Base-by-base conservation (phyloP, 352 stramenopile genomes). In the Pythium aquatile region DNA sequence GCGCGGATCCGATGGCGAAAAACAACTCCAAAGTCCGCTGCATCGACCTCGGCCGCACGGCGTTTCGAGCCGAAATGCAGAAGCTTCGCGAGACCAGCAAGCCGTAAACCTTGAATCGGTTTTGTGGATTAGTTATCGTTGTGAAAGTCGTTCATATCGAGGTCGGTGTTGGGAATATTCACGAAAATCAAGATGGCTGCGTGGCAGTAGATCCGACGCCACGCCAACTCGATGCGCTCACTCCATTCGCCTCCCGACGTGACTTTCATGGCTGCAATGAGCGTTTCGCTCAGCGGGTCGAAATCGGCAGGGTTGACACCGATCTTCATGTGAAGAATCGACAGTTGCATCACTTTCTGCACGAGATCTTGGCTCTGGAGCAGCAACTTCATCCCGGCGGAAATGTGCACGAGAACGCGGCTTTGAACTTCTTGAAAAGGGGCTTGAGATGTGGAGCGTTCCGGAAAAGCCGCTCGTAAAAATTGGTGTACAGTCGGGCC, bases 221-320 rank as follows among this genome's bases (percentile, higher is more conserved):
- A 90, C 5, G 79, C 76, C 3, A 47, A 56, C 58, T 90, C 81
- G 29, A 80, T 78, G 3, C 44, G 69, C 24, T 82, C 75, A 55
- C 62, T 67, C 81, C 81, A 90, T 37, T 83, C 62, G 26, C 70
- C 62, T 2, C 63, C 72, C 9, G 77, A 85, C 5, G 77, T 88
- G 20, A 73, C 47, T 17, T 73, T 76, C 81, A 90, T 90, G 1
- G 76, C 76, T 56, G 87, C 76, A 24, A 88, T 81, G 13, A 88
- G 68, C 16, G 79, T 75, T 46, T 86, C 70, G 14, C 81, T 77
- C 0, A 90, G 66, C 11, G 79, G 75, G 44, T 88, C 77, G 51
- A 90, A 87, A 58, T 90, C 79, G 13, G 85, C 70, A 30, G 76
- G 74, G 40, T 84, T 81, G n/a, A 90, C 76, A 28, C 81, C 77